Evolutionary conservation across 2,329 filamentous ascomycete species (phyloP).

Genomic region (Niveomyces coronatus): DNA sequence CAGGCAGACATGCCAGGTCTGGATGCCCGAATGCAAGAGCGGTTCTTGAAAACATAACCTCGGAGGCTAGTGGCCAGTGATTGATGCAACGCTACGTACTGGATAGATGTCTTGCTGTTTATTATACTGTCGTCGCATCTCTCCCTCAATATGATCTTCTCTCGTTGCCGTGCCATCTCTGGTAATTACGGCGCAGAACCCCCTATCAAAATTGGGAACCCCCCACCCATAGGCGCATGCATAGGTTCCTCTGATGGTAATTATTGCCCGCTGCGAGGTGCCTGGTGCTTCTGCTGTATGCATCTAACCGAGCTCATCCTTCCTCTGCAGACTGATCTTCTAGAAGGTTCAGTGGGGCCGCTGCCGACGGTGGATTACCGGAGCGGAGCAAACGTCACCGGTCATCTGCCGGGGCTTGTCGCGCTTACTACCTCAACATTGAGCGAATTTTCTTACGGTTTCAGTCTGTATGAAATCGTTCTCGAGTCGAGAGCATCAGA

Average conservation of each 20-base stretch:
- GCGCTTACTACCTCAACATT: no score
- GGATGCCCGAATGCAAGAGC: conserved; percentile 4
- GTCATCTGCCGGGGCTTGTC: no score
- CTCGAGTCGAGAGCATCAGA: no score
- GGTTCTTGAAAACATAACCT: no score
- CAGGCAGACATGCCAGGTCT: not conserved
- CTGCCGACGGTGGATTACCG: not conserved
- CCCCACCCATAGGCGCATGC: no score
- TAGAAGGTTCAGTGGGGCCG: conserved; percentile 36
- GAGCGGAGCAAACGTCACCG: conserved; percentile 4
- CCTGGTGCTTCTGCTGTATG: conserved; percentile 1
- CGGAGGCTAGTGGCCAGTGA: no score
- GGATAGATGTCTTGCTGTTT: not conserved
- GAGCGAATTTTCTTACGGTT: no score
- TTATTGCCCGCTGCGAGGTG: not conserved
- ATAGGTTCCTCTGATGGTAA: not conserved
- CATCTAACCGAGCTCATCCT: conserved; percentile 23
- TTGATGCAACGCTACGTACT: no score
- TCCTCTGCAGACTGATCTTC: conserved; percentile 27
- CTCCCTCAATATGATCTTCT: not conserved
- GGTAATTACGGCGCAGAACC: conserved; percentile 2
- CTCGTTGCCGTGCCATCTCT: conserved; percentile 1
- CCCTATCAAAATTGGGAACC: conserved; percentile 8
- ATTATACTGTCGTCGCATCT: not conserved
- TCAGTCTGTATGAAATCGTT: no score